Base-by-base conservation (phyloP, 192 early-diverging fungal species). In the Funneliformis mosseae region DNA sequence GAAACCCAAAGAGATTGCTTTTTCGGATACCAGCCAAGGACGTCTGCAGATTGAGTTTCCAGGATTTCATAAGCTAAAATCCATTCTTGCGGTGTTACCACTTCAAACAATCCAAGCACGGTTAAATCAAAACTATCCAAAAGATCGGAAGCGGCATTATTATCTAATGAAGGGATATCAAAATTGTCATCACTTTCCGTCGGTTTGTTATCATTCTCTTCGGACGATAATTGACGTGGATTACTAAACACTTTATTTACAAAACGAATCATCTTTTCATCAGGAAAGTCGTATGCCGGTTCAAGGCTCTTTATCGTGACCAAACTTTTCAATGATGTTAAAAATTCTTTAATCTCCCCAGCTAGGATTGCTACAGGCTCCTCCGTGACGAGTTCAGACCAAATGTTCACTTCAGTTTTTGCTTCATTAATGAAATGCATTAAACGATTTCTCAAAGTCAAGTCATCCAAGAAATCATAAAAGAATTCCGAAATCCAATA, bases 401-500 rank as follows among this genome's bases (percentile, higher is more conserved):
- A 63, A 10, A 8, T 16, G 25, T 77, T 60, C 23, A 63, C 23
- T 77, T 62, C 75, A 8, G 10, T 5, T 77, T 25, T 77, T 4
- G 46, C 39, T 39, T 76, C 68, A 0, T 79, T 67, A 60, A 88
- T 66, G 68, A 87, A 87, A 75, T 83, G 84, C 4, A 86, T 82
- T 81, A 88, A 81, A 2, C 85, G 78, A 46, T 88, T 85, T 68
- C 87, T 88, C 69, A 91, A 79, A n/a, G 81, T 80, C 16, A 87
- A 67, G 70, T 90, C 87, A 75, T 94, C 91, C 41, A 91, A 68
- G 73, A 94, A 92, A 77, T 94, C 93, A 62, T 84, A 82, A 81
- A 89, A 87, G 80, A 90, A 88, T 41, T 86, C 77, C 25, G 83
- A 79, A 16, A 92, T 80, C 93, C 93, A 94, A 78, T 91, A 90